Evolutionary conservation across 2,329 filamentous ascomycete species (phyloP), one percentile per base, ranked within the genome.

Genomic region (Lanzia echinophila): DNA sequence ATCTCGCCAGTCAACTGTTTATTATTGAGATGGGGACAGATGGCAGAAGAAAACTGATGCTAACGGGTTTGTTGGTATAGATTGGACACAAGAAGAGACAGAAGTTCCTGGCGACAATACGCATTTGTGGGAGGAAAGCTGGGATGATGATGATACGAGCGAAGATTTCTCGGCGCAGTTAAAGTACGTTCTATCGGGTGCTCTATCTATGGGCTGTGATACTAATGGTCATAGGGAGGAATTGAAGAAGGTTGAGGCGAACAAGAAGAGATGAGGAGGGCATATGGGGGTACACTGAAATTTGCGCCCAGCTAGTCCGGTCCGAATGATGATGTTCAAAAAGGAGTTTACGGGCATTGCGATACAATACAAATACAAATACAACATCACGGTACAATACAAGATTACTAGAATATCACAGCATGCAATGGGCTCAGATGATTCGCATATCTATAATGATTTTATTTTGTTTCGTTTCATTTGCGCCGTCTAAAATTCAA

Each of bases 71-170:
- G 15, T 33, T 36, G 15, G 17, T 55, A 28, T 64, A 95, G 94
- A 97, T 73, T 99, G 94, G 94, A 79, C 85, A 50, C 85, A 90
- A 71, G 90, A 96, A 68, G 91, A 96, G 68, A 89, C 89, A 58
- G 90, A 96, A 69, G 86, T 85, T 53, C 87, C 87, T 78, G 83
- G 78, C 57, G 82, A 76, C 63, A 85, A 84, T 67, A 82, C 84
- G 70, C 91, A 97, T 75, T 77, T 99, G 52, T 99, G 94, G 94
- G 94, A 99, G 73, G 94, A 99, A 79, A 96, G 90, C 78, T 99
- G 94, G 94, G 94, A 99, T 69, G 94, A 99, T 68, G 92, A 97
- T 70, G 94, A 97, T 73, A 94, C 90, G 62, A 94, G 81, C 66
- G 94, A 99, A 69, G 94, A 99, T 68, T 99, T 99, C 71, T 94